phyloP scores from a whole-genome alignment of 805 yeast genomes.

The Lachancea dasiensis region DNA sequence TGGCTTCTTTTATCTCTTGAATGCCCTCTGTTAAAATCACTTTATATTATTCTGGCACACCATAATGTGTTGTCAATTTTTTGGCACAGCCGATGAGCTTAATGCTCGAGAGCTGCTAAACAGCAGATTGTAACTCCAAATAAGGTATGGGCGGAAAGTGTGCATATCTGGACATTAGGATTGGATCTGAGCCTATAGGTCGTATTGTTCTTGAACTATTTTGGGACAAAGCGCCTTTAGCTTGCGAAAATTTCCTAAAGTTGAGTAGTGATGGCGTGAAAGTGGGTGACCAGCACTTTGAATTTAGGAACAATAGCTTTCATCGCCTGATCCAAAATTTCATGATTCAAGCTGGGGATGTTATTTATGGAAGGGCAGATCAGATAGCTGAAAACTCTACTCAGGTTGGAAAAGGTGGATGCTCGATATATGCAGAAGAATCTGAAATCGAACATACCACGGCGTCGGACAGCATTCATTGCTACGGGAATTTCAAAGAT shows the following conservation, averaged over 20 bases:
- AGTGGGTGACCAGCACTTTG: constrained; percentile 23
- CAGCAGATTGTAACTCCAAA: neutral
- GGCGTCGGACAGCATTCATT: constrained; percentile 17
- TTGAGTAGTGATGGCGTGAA: constrained; percentile 38
- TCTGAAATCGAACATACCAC: constrained; percentile 9
- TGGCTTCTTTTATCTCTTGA: neutral
- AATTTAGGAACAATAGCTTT: constrained; percentile 44
- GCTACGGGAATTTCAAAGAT: constrained; percentile 43
- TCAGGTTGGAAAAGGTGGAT: constrained; percentile 40
- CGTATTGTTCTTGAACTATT: constrained; percentile 56
- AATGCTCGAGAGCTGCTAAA: neutral
- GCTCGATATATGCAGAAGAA: constrained; percentile 35
- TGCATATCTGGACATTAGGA: constrained; percentile 47
- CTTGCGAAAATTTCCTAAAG: constrained; percentile 45
- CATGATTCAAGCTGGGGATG: constrained; percentile 65
- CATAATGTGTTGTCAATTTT: neutral
- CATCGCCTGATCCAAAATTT: constrained; percentile 64
- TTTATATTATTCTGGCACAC: neutral
- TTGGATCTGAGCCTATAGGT: constrained; percentile 42
- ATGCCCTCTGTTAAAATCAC: neutral
- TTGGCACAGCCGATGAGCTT: constrained; percentile 3
- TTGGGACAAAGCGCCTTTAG: constrained; percentile 47
- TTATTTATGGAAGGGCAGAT: constrained; percentile 35
- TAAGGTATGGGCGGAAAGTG: neutral
- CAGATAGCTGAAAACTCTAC: constrained; percentile 16